Evolutionary conservation across 2,329 filamentous ascomycete genomes (phyloP), one percentile per base, ranked within the genome.

Genomic region (Alternaria postmessia): DNA sequence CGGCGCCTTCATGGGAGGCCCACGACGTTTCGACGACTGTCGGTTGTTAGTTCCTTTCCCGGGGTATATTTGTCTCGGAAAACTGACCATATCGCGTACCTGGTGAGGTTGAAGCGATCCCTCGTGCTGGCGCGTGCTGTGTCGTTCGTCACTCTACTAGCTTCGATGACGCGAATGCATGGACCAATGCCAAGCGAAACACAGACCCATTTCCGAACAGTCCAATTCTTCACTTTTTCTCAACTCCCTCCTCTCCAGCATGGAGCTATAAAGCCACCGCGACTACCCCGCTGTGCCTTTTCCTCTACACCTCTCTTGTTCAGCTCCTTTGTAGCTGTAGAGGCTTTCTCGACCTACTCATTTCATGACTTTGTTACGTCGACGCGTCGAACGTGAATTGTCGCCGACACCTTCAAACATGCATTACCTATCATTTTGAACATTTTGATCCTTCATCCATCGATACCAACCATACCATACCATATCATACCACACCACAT

Each of bases 1-100:
- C 41, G 61, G 57, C 38, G 66, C 62, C 46, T 68, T 73, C 9
- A 41, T 57, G n/a, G 70, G 52, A 44, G 66, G 54, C 28, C 70
- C 67, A 56, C 69, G 70, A 42, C 75, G 74, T 56, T 71, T 77
- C 20, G 73, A 67, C 16, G 75, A 73, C 76, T 78, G 36, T 22
- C 16, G 7, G 12, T 28, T 36, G 8, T 68, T n/a, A 64, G 54
- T 16, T 43, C 16, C 14, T 30, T 8, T 22, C 14, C 20, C 1
- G 2, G 24, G 3, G 12, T 4, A 7, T 3, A 12, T 38, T n/a
- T 7, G 34, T 5, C 20, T 16, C 16, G 4, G 12, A 6, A 16
- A 11, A 54, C 66, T 55, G 54, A 72, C 70, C 71, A 73, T 74
- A 24, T 36, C 62, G 49, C 56, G 36, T 36, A n/a, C 9, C 52